Conservation (phyloP, 495 filamentous ascomycete species). For the Penicillium pulvis region DNA sequence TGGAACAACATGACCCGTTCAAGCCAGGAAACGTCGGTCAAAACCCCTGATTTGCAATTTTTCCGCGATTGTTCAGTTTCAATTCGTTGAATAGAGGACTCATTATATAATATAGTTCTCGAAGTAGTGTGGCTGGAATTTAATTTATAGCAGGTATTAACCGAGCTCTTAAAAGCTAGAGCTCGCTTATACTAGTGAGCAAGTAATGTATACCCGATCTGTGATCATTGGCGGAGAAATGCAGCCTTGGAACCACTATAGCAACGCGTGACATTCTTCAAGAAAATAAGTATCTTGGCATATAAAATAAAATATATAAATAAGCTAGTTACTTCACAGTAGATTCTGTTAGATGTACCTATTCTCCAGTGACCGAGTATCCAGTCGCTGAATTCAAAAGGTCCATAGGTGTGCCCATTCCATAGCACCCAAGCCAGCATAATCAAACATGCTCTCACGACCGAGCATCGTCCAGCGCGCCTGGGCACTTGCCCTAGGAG, state of each 20-base stretch:
- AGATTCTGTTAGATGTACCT: neutral
- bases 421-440: neutral
- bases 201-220: neutral
- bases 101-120: too few relatives aligned
- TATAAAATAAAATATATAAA: neutral
- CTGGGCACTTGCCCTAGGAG: conserved; percentile 38
- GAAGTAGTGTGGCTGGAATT: neutral
- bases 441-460: neutral
- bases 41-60: neutral
- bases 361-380: neutral
- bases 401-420: too few relatives aligned
- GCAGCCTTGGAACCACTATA: neutral
- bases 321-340: neutral
- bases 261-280: neutral
- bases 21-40: neutral
- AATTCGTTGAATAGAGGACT: neutral
- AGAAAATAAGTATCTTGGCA: neutral
- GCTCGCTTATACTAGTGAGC: neutral
- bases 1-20: neutral
- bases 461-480: conserved; percentile 29
- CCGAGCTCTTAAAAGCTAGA: neutral
- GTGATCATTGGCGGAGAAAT: conserved; percentile 1
- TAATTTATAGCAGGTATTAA: neutral
- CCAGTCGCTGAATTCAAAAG: neutral
- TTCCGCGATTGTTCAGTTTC: neutral